Evolutionary conservation across 2,329 filamentous ascomycete species (phyloP), one percentile per base, ranked within the genome.

Genomic region (Sphaerulina populicola): DNA sequence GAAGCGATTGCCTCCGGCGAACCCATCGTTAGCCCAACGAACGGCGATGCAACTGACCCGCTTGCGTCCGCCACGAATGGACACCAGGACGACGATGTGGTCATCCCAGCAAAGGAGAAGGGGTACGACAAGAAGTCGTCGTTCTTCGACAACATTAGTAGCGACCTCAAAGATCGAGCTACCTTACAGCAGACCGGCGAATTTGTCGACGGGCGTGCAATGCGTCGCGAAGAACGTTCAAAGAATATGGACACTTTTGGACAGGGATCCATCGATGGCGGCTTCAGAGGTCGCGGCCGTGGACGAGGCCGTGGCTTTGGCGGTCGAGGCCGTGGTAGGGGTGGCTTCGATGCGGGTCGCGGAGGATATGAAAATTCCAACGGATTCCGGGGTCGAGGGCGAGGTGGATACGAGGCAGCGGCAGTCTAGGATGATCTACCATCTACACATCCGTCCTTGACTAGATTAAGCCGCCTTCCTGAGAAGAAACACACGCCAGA

Each of bases 71-170:
- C 73, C 36, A 49, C 57, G 60, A 51, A 65, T 40, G 62, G 62
- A 14, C 58, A 60, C 41, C 44, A 49, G 0, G 55, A 49, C 14
- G 56, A 55, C 21, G 66, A 70, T 11, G 69, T 75, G 1, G 70
- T 75, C 11, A 71, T 74, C 10, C 75, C 74, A 6, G 52, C 57
- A 7, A 59, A 60, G 49, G 71, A 74, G 33, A 67, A 71, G 29
- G 78, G 81, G 0, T 98, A 98, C 72, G 91, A 96, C 74, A 95
- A 89, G 71, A 78, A 83, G 4, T 82, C 74, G 3, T 95, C 88
- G 1, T 98, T 98, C 76, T 98, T 98, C 66, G 93, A 98, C 71
- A 96, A 98, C 69, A 96, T 98, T 58, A 94, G 88, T 0, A 94
- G 88, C 59, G 93, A 98, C 67, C 79, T 87, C 56, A 94, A 86